These are phyloP conservation scores for Exsudoporus frostii DNA, from an alignment of 768 basidiomycete species.

Conservation along the genomic window DNA sequence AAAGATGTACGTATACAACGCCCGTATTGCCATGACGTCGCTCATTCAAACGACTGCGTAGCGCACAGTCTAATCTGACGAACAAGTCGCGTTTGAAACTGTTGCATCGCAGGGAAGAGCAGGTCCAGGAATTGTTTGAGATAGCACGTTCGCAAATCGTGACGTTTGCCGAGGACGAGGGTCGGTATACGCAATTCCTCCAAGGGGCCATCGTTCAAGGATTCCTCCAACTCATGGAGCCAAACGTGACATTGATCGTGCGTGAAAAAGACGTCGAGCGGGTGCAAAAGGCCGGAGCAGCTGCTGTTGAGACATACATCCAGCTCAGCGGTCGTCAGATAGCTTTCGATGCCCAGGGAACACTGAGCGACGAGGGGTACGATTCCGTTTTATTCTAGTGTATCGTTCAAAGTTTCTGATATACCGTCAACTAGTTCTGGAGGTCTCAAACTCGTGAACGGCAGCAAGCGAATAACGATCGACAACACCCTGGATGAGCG, in stretches of 20 bases:
- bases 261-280: conserved; percentile 65
- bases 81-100: conserved; percentile 93
- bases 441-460: conserved; percentile 74
- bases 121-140: conserved; percentile 84
- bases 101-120: conserved; percentile 88
- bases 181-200: conserved; percentile 76
- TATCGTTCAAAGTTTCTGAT: neutral
- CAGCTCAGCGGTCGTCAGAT: conserved; percentile 74
- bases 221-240: conserved; percentile 78
- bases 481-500: conserved; percentile 96
- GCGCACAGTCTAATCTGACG: conserved; percentile 92
- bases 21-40: neutral
- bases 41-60: conserved; percentile 30
- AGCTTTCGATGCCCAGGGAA: conserved; percentile 55
- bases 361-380: conserved; percentile 66
- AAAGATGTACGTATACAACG: conserved; percentile 74
- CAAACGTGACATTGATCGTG: conserved; percentile 59
- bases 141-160: conserved; percentile 63
- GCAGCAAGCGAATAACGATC: conserved; percentile 75
- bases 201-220: conserved; percentile 85
- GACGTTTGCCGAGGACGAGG: conserved; percentile 59
- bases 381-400: conserved; percentile 17
- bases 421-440: conserved; percentile 57
- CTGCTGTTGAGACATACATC: conserved; percentile 64
- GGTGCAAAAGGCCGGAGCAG: conserved; percentile 59